These are phyloP conservation scores for Artemisia argyi DNA, from an alignment of 129 eudicot species.

Conservation along the genomic window DNA sequence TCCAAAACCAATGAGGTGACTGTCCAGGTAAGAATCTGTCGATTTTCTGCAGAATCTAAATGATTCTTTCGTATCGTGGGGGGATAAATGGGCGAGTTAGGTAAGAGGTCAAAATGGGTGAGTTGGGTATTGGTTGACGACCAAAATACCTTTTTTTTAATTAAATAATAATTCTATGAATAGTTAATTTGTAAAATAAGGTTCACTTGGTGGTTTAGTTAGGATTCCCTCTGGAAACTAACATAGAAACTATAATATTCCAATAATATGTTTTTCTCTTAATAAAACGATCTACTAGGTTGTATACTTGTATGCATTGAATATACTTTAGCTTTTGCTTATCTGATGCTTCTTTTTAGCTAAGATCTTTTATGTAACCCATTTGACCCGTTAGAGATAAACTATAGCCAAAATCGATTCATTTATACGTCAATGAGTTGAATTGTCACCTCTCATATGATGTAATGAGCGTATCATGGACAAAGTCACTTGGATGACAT, in stretches of 20 bases:
- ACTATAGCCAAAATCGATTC: neutral
- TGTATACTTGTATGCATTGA: neutral
- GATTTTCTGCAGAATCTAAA: neutral
- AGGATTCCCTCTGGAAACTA: no score
- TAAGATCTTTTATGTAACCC: neutral
- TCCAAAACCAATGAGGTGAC: conserved; percentile 93
- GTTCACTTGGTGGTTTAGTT: no score
- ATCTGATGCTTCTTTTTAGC: neutral
- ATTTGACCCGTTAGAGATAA: neutral
- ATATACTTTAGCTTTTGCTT: neutral
- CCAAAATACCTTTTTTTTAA: no score
- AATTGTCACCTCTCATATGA: neutral
- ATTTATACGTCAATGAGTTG: neutral
- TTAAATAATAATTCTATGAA: no score
- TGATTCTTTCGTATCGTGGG: neutral
- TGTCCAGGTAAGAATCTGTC: conserved; percentile 54
- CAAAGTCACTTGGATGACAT: neutral
- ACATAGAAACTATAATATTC: no score
- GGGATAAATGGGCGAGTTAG: no score
- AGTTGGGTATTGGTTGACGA: no score
- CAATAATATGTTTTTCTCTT: no score
- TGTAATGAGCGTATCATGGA: neutral
- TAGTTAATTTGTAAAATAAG: no score
- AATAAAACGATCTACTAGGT: no score
- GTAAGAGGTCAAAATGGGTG: no score